phyloP scores from a whole-genome alignment of 2,329 filamentous ascomycete species.

The Cytospora paraplurivora region DNA sequence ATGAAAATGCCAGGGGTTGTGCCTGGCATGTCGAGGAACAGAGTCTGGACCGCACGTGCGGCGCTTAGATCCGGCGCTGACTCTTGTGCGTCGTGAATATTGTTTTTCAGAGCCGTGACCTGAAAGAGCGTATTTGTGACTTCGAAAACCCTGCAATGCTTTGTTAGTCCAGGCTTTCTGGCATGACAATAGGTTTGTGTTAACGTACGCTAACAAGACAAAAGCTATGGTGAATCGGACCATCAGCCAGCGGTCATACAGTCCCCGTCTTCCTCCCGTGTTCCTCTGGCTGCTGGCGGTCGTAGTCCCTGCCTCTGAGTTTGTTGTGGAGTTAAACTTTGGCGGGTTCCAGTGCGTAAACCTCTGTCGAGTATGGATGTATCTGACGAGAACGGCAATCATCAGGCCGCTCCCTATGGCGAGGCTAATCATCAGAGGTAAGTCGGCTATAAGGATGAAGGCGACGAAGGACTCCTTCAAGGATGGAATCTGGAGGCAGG shows the following conservation, averaged over 20 bases:
- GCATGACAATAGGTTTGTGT: not conserved
- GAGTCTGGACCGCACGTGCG: constrained; percentile 25
- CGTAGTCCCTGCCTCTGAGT: constrained; percentile 17
- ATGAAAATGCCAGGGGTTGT: constrained; percentile 32
- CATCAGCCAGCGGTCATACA: constrained; percentile 37
- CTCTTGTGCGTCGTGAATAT: constrained; percentile 23
- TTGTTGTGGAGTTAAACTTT: constrained; percentile 19
- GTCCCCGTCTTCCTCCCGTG: constrained; percentile 21
- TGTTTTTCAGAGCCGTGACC: constrained; percentile 32
- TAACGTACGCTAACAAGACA: constrained; percentile 31
- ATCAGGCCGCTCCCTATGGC: constrained; percentile 33
- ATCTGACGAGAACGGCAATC: constrained; percentile 33
- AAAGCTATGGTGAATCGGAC: constrained; percentile 36
- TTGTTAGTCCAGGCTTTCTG: not conserved
- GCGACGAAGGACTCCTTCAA: constrained; percentile 24
- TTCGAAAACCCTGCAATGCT: constrained; percentile 32
- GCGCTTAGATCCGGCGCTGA: constrained; percentile 29
- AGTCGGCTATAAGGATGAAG: constrained; percentile 31
- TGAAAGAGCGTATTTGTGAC: constrained; percentile 36
- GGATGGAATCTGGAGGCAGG: constrained; percentile 28
- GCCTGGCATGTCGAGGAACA: constrained; percentile 32
- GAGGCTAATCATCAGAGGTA: constrained; percentile 33
- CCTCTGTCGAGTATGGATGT: constrained; percentile 32
- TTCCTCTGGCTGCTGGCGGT: constrained; percentile 8
- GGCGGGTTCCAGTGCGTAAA: constrained; percentile 33